Percentiles rank a stretch among this genome's conserved stretches.
These are phyloP conservation scores for Stevia rebaudiana DNA, from an alignment of 140 eudicot species.

Conservation along the genomic window DNA sequence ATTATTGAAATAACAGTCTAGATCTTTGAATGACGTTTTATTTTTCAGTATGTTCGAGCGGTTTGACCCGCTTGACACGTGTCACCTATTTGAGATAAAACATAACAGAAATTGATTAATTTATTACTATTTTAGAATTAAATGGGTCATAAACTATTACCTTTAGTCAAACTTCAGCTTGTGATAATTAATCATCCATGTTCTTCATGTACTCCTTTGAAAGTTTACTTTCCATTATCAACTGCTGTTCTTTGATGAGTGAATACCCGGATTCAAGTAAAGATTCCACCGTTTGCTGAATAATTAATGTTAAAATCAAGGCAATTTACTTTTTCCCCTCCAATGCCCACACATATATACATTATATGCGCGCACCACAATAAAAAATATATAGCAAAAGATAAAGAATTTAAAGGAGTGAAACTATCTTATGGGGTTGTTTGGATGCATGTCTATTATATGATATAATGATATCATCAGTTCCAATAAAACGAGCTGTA, in stretches of 20 bases:
- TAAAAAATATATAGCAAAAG: too few species aligned
- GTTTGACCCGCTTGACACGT: neutral
- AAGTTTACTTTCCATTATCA: constrained; percentile 74
- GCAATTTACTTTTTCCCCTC: too few species aligned
- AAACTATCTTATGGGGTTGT: neutral
- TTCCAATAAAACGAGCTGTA: neutral
- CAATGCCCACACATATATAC: too few species aligned
- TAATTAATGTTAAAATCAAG: too few species aligned
- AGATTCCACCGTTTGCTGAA: constrained; percentile 95
- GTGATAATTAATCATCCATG: constrained; percentile 50
- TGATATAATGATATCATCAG: neutral
- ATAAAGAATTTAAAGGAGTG: neutral
- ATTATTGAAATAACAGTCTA: neutral
- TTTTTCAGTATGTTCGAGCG: neutral
- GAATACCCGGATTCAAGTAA: constrained; percentile 91
- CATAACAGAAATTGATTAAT: neutral
- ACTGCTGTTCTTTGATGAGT: constrained; percentile 77
- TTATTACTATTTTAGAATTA: neutral
- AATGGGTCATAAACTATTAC: constrained; percentile 1
- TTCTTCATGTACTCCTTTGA: constrained; percentile 97
- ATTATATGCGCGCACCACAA: too few species aligned
- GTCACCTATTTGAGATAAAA: neutral
- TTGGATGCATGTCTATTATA: neutral
- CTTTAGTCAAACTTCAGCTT: constrained; percentile 2
- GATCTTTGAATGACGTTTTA: neutral